These are phyloP conservation scores for Hirsutella minnesotensis DNA, from an alignment of 2,329 filamentous ascomycete genomes.

Conservation along the genomic window DNA sequence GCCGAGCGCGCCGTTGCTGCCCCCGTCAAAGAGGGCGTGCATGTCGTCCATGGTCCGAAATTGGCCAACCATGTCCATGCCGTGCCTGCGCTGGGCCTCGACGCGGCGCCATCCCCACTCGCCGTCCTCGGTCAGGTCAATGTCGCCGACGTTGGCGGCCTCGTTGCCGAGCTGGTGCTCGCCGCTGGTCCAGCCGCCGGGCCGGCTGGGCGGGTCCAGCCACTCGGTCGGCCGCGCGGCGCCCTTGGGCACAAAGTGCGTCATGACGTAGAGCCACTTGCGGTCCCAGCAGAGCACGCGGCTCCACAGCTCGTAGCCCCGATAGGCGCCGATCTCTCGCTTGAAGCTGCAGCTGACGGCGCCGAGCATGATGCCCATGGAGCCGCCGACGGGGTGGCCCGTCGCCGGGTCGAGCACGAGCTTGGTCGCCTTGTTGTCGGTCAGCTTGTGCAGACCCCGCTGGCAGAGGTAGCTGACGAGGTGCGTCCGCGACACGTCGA, in stretches of 20 bases:
- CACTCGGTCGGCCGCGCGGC: constrained; percentile 42
- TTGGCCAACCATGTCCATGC: constrained; percentile 41
- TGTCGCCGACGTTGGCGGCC: constrained; percentile 23
- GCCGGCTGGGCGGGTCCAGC: constrained; percentile 51
- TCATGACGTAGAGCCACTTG: constrained; percentile 71
- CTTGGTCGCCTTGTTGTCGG: constrained; percentile 5
- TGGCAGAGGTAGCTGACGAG: constrained; percentile 59
- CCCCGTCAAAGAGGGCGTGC: constrained; percentile 40
- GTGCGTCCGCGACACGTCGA: constrained; percentile 74
- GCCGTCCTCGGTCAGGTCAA: constrained; percentile 20
- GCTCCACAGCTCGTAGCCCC: constrained; percentile 62
- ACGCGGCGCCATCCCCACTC: constrained; percentile 48
- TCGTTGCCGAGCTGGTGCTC: constrained; percentile 28
- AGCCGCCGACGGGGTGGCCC: constrained; percentile 37
- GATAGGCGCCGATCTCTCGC: constrained; percentile 58
- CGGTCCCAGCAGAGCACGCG: constrained; percentile 63
- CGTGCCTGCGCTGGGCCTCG: constrained; percentile 42
- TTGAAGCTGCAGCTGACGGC: constrained; percentile 65
- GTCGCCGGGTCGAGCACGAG: constrained; percentile 38
- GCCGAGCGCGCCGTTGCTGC: constrained; percentile 38
- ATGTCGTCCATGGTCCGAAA: constrained; percentile 46
- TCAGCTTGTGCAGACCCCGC: constrained; percentile 17
- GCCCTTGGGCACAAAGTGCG: constrained; percentile 57
- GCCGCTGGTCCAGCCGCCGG: constrained; percentile 49
- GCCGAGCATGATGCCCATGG: constrained; percentile 55